These are phyloP conservation scores for Dryadomyces quercus-mongolicae DNA, from an alignment of 2,329 filamentous ascomycete genomes.

Conservation along the genomic window DNA sequence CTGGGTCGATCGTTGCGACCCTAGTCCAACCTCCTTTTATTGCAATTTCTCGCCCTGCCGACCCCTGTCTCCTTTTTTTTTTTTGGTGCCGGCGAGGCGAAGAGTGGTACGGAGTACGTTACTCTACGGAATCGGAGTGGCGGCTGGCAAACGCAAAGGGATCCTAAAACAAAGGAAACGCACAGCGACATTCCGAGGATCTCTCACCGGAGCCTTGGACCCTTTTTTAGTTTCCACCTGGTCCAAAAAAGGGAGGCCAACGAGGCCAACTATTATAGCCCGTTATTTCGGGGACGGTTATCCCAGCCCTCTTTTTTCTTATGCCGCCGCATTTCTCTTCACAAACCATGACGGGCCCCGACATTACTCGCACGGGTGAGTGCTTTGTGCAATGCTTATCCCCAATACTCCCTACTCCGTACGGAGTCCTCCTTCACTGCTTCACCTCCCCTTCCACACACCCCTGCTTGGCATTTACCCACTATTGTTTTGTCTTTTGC, in stretches of 20 bases:
- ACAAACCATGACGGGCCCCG: conserved; percentile 42
- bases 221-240: background rate
- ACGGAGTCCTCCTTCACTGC: background rate
- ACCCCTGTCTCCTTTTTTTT: conserved; percentile 5
- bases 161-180: too few relatives aligned
- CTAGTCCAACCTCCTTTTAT: conserved; percentile 10
- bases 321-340: conserved; percentile 21
- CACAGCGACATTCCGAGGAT: too few relatives aligned
- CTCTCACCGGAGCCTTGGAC: too few relatives aligned
- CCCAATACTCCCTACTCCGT: background rate
- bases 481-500: conserved; percentile 1
- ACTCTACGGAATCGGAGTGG: background rate
- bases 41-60: conserved; percentile 9
- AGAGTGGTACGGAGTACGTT: background rate
- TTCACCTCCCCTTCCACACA: background rate
- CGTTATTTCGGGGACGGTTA: conserved; percentile 4
- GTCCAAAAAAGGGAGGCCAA: background rate
- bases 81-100: background rate
- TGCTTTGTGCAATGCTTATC: conserved; percentile 11
- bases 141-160: too few relatives aligned
- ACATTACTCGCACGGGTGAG: conserved; percentile 49
- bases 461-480: background rate
- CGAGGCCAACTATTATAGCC: background rate
- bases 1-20: conserved; percentile 3
- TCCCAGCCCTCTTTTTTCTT: conserved; percentile 6